A percentile compares a stretch with the other conserved stretches of the same genome.
Evolutionary conservation across 2,329 filamentous ascomycete species (phyloP).

Genomic region (Drechslerella dactyloides): DNA sequence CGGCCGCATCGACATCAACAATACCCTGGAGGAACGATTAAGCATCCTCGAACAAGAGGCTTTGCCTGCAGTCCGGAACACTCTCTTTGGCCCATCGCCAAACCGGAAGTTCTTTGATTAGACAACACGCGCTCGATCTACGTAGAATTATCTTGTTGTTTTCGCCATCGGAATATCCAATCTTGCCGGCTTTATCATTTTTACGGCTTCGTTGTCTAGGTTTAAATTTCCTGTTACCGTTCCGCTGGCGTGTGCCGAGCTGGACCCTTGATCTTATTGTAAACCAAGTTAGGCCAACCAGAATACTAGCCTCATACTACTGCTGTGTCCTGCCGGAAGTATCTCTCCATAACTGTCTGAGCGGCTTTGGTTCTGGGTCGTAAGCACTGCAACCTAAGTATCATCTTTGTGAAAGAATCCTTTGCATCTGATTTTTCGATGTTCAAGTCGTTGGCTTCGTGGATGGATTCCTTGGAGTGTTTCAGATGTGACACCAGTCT

Average conservation of each 20-base stretch:
- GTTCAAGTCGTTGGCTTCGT: slow-evolving; percentile 56
- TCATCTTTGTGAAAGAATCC: slow-evolving; percentile 70
- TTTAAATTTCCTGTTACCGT: not conserved
- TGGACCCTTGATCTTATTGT: not conserved
- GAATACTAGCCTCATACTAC: not conserved
- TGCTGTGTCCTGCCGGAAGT: slow-evolving; percentile 51
- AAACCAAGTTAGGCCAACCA: not conserved
- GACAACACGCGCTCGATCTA: not conserved
- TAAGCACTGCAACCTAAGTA: slow-evolving; percentile 62
- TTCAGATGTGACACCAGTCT: slow-evolving; percentile 54
- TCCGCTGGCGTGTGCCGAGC: too few relatives aligned
- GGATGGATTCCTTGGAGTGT: slow-evolving; percentile 55
- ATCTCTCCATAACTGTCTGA: slow-evolving; percentile 40
- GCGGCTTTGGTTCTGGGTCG: slow-evolving; percentile 5
- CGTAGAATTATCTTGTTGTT: not conserved
- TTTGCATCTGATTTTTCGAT: slow-evolving; percentile 70
- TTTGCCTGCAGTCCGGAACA: slow-evolving; percentile 81
- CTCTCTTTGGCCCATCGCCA: slow-evolving; percentile 89
- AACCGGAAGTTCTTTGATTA: slow-evolving; percentile 97
- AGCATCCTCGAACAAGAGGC: slow-evolving; percentile 82
- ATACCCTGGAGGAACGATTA: slow-evolving; percentile 93
- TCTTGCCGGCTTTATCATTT: not conserved
- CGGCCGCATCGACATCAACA: slow-evolving; percentile 98
- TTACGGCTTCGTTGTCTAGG: not conserved
- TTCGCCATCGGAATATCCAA: not conserved